These are phyloP conservation scores for Ambrosiella xylebori DNA, from an alignment of 2,329 filamentous ascomycete genomes.

Conservation along the genomic window DNA sequence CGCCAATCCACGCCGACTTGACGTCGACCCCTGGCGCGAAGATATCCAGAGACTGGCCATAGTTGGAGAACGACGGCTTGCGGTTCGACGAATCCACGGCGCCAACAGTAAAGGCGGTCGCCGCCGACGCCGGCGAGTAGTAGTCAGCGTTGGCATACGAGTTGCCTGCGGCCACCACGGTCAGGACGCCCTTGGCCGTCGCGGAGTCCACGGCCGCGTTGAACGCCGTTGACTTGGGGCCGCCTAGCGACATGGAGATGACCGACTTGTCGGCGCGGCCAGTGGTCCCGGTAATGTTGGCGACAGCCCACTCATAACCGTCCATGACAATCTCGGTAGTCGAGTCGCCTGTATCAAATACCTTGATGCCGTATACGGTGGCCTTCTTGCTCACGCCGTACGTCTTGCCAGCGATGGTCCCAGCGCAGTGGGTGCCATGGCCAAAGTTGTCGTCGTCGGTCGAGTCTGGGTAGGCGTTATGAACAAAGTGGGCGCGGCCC, in stretches of 20 bases:
- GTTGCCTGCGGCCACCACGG: conserved; percentile 40
- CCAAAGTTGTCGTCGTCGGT: conserved; percentile 88
- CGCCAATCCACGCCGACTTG: conserved; percentile 29
- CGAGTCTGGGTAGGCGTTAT: conserved; percentile 77
- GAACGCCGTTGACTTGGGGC: conserved; percentile 26
- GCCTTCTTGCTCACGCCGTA: conserved; percentile 99
- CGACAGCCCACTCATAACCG: conserved; percentile 26
- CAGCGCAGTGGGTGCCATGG: conserved; percentile 97
- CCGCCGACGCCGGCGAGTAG: conserved; percentile 31
- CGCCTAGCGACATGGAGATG: conserved; percentile 39
- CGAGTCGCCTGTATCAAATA: conserved; percentile 19
- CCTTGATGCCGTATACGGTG: conserved; percentile 35
- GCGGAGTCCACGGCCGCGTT: conserved; percentile 33
- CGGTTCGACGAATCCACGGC: conserved; percentile 25
- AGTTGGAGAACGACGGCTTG: conserved; percentile 32
- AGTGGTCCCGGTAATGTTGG: conserved; percentile 25
- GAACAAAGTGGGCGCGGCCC: conserved; percentile 79
- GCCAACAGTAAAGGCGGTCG: conserved; percentile 35
- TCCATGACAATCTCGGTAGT: conserved; percentile 17
- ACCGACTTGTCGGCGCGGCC: conserved; percentile 27
- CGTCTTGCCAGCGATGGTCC: conserved; percentile 92
- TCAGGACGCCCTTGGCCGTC: conserved; percentile 29
- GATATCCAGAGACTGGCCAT: conserved; percentile 29
- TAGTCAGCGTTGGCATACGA: conserved; percentile 22
- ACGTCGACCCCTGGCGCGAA: conserved; percentile 32